Percentiles rank a stretch among this genome's conserved stretches.
Evolutionary conservation across 768 basidiomycete genomes (phyloP).

Genomic region (Daedaleopsis nitida): DNA sequence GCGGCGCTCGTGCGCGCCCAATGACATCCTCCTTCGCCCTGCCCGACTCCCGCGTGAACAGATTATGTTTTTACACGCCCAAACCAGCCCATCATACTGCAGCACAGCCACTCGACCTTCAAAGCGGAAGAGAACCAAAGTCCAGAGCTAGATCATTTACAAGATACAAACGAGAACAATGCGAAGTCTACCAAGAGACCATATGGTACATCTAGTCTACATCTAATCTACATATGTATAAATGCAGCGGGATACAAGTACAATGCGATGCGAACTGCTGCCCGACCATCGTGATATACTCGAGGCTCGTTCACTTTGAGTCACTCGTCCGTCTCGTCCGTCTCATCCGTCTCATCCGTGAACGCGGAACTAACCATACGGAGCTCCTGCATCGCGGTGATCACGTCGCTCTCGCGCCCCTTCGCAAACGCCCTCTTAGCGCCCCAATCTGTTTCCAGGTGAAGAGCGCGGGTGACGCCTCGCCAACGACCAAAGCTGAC

Average conservation of each 20-base stretch:
- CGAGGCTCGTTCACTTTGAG: not conserved
- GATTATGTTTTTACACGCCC: no score
- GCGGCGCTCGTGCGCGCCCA: no score
- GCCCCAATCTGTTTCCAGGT: not conserved
- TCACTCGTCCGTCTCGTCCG: no score
- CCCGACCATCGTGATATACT: not conserved
- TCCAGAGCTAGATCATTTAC: no score
- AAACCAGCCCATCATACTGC: no score
- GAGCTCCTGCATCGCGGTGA: not conserved
- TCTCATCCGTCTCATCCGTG: no score
- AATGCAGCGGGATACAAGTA: not conserved
- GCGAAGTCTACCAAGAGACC: not conserved
- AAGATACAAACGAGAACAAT: not conserved
- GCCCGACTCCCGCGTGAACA: no score
- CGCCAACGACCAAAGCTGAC: conserved; percentile 50
- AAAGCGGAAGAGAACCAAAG: no score
- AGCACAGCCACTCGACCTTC: no score
- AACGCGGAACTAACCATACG: not conserved
- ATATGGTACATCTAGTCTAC: conserved; percentile 1
- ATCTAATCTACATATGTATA: not conserved
- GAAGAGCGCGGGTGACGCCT: not conserved
- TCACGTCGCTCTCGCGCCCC: conserved; percentile 9
- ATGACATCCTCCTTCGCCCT: no score
- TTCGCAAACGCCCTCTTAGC: conserved; percentile 9
- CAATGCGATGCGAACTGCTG: not conserved